Conservation (phyloP, 352 stramenopile species). For the Phytophthora quininea region DNA sequence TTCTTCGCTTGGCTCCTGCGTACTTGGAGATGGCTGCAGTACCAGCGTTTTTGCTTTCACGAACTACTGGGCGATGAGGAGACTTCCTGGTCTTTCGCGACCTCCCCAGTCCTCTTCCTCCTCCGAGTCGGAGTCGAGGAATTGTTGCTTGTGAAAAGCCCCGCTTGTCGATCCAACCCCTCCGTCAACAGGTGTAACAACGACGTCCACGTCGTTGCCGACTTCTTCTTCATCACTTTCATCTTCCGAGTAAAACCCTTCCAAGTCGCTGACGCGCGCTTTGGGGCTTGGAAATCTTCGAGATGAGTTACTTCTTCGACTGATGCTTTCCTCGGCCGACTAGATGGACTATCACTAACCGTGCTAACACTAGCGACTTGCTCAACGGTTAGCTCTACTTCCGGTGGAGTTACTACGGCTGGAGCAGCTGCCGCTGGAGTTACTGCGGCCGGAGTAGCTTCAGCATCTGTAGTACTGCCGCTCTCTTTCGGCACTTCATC, state of each 20-base stretch:
- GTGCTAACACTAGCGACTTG: too few relatives aligned
- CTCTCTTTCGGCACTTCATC: slow-evolving; percentile 6
- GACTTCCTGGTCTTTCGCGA: too few relatives aligned
- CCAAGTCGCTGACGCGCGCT: slow-evolving; percentile 56
- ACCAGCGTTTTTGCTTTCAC: too few relatives aligned
- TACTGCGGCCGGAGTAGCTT: slow-evolving; percentile 12
- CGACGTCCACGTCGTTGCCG: slow-evolving; percentile 62
- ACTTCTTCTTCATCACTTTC: slow-evolving; percentile 57
- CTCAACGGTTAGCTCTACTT: too few relatives aligned
- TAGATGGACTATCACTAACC: too few relatives aligned
- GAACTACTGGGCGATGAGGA: too few relatives aligned
- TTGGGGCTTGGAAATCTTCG: slow-evolving; percentile 85
- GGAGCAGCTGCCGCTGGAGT: slow-evolving; percentile 1
- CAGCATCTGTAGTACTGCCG: neutral
- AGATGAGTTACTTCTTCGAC: slow-evolving; percentile 54
- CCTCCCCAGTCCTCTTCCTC: slow-evolving; percentile 54
- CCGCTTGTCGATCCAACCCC: slow-evolving; percentile 27
- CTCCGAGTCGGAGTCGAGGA: slow-evolving; percentile 70
- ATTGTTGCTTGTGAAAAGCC: slow-evolving; percentile 72
- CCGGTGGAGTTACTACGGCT: neutral
- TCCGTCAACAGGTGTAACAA: slow-evolving; percentile 39
- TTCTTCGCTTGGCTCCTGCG: too few relatives aligned
- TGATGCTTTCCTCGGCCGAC: slow-evolving; percentile 23
- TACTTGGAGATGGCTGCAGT: too few relatives aligned
- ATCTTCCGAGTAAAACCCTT: slow-evolving; percentile 83